These are phyloP conservation scores for Clarireedia homoeocarpa DNA, from an alignment of 2,329 filamentous ascomycete genomes.

Conservation along the genomic window DNA sequence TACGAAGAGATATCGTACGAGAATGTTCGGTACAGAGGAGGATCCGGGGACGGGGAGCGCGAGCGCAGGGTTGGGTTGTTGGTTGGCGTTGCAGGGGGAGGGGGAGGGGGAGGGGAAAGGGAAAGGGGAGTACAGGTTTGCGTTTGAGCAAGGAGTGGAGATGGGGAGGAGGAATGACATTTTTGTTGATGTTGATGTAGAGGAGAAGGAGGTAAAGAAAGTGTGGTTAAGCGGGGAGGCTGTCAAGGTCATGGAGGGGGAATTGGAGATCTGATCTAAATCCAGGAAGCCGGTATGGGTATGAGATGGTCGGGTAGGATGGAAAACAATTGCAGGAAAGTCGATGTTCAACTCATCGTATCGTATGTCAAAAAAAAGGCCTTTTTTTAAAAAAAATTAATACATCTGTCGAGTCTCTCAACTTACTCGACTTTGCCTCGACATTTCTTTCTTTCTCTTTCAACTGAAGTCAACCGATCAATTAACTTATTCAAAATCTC, in stretches of 20 bases:
- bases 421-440: no score
- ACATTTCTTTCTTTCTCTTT: no score
- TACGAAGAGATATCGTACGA: conserved; percentile 39
- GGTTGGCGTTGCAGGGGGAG: conserved; percentile 39
- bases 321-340: background rate
- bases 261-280: conserved; percentile 10
- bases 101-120: conserved; percentile 25
- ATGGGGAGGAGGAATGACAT: conserved; percentile 42
- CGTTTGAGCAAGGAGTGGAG: conserved; percentile 58
- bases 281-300: no score
- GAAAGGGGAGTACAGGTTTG: conserved; percentile 32
- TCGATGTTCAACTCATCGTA: no score
- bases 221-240: conserved; percentile 19
- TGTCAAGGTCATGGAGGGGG: conserved; percentile 21
- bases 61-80: conserved; percentile 48
- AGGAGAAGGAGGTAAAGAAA: conserved; percentile 10
- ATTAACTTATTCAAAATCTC: no score
- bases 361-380: no score
- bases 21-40: conserved; percentile 46
- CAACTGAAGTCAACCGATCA: no score
- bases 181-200: conserved; percentile 16
- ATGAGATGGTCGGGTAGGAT: background rate
- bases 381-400: no score
- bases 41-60: conserved; percentile 59
- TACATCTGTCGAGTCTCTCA: no score